Conservation (phyloP, 2,329 filamentous ascomycete species). For the Fusarium udum region DNA sequence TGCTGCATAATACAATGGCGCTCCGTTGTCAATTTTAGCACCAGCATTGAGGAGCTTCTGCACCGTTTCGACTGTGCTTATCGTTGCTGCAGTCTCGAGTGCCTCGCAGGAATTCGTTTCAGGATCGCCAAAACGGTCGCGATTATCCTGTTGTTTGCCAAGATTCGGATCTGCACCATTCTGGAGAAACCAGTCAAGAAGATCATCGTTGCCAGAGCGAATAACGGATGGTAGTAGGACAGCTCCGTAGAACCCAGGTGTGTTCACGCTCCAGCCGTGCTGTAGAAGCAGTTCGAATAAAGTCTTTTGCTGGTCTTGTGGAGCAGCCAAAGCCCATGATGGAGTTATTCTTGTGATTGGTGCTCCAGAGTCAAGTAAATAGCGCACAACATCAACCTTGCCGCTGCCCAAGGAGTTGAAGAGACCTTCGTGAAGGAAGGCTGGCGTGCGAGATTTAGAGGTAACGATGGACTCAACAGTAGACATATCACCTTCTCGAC, state of each 20-base stretch:
- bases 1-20: conserved; percentile 30
- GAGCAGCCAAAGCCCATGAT: conserved; percentile 2
- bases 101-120: conserved; percentile 21
- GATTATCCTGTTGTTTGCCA: conserved; percentile 11
- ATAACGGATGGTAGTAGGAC: conserved; percentile 21
- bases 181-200: conserved; percentile 35
- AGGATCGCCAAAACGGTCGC: conserved; percentile 16
- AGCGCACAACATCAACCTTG: conserved; percentile 7
- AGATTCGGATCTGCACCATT: conserved; percentile 35
- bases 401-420: conserved; percentile 5
- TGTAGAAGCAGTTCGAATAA: conserved; percentile 19
- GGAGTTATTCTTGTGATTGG: conserved; percentile 23
- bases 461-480: neutral
- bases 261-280: conserved; percentile 31
- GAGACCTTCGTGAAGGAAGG: neutral
- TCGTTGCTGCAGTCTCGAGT: conserved; percentile 16
- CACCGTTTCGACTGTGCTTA: conserved; percentile 1
- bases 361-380: conserved; percentile 15
- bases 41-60: conserved; percentile 27
- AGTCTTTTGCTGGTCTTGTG: neutral
- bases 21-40: conserved; percentile 18
- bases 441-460: conserved; percentile 3
- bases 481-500: conserved; percentile 4
- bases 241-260: conserved; percentile 17
- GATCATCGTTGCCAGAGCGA: neutral